Evolutionary conservation across 768 basidiomycete genomes (phyloP), one percentile per base, ranked within the genome.

Genomic region (Boletus rufocinnamomeus): DNA sequence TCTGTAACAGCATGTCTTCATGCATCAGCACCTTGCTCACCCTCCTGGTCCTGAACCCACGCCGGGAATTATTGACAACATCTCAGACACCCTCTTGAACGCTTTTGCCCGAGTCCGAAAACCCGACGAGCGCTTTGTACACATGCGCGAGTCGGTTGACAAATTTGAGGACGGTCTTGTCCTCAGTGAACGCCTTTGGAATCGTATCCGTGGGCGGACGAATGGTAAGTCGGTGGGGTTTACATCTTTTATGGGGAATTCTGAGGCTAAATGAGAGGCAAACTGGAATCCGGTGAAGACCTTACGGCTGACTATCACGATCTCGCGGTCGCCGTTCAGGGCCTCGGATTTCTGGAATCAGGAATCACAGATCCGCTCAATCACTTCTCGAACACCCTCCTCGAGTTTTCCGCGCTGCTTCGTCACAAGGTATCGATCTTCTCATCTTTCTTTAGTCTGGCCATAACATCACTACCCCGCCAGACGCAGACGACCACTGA

Each of bases 341-440:
- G 95, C 51, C 83, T 99, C 59, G 97, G 96, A 64, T 98, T 98
- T 77, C 83, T 99, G 62, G 97, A 99, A 75, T 93, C 92, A 62
- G 97, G 97, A 40, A 99, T 99, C 63, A 99, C 97, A 47, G 97
- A 99, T 68, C 95, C 94, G 1, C 77, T 99, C 64, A 96, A 96
- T 69, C 89, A 96, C 70, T 98, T 98, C 66, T 97, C 96, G 32
- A 95, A 96, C 70, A 95, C 94, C 2, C 79, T 99, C 54, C 81
- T 98, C 38, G 95, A 98, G 72, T 98, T 98, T 71, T 97, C 95
- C 3, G 89, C 93, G 0, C 75, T 96, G 23, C 73, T 95, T 40
- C 87, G 93, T 54, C 92, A 96, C 69, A 84, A 84, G 65, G 95
- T 93, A 74, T 23, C 82, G 66, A 27, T 41, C 52, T 57, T 56